Base-by-base conservation (phyloP, 2,329 filamentous ascomycete species). In the Magnaporthiopsis rhizophila region DNA sequence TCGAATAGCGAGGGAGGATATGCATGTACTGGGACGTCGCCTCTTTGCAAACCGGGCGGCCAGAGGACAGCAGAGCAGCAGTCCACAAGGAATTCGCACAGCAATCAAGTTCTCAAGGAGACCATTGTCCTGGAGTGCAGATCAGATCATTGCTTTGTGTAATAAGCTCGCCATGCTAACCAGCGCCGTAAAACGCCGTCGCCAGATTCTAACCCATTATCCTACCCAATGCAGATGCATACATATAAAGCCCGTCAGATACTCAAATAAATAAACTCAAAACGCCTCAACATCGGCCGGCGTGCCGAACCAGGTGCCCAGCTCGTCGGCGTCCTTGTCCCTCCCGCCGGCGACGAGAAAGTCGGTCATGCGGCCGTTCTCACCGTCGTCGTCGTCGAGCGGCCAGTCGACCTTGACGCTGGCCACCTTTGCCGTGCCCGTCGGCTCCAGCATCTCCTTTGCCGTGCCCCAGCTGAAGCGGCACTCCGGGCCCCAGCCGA, bases 401-500 rank as follows among this genome's bases (percentile, higher is more conserved):
- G 92, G 91, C 94, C 94, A 98, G 59, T 96, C 92, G 0, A 96
- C 89, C 72, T 84, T 88, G 63, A 89, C 82, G 4, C 84, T 86
- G 30, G 80, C 80, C 34, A 80, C 78, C 69, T 15, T 59, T 64
- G 84, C 85, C 28, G 79, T 80, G 21, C 80, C 81, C 73, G 90
- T 92, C n/a, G 81, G 79, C 69, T 97, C 93, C 4, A 99, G 79
- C 86, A 98, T 85, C 72, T 98, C 93, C 78, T 96, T 97, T 2
- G 90, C 90, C 0, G 95, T 98, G 0, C 90, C 90, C 95, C 95
- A 99, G 72, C 92, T 97, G 72, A 97, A 98, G 5, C 95, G 83
- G 74, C 92, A 96, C 77, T 98, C 93, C 30, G 85, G 85, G 0
- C 94, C 93, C 94, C 95, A 99, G 18, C 95, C 95, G 78, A 98